Conservation (phyloP, 2,329 filamentous ascomycete species). For the Pyricularia pennisetigena region DNA sequence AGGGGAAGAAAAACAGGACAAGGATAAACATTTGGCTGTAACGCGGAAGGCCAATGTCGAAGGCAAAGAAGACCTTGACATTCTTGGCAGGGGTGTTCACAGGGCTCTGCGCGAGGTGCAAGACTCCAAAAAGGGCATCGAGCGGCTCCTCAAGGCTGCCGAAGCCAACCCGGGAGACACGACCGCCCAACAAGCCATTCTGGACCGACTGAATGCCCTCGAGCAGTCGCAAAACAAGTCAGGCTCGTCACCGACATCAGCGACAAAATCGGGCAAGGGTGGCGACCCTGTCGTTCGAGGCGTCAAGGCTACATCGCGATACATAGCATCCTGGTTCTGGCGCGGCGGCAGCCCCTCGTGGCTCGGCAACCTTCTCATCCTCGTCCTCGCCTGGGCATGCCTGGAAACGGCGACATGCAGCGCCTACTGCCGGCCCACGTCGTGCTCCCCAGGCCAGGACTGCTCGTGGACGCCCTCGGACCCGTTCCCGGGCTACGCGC, state of each 20-base stretch:
- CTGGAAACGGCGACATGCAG: slow-evolving; percentile 44
- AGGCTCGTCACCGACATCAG: not conserved
- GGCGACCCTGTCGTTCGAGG: not conserved
- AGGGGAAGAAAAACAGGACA: slow-evolving; percentile 4
- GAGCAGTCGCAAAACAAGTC: not conserved
- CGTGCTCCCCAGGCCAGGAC: slow-evolving; percentile 31
- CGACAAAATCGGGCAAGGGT: not conserved
- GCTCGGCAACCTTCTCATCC: slow-evolving; percentile 33
- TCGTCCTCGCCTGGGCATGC: slow-evolving; percentile 40
- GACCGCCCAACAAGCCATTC: not conserved
- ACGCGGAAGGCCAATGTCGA: not conserved
- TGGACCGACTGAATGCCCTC: not conserved
- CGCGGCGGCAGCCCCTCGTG: slow-evolving; percentile 35
- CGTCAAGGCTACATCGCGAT: slow-evolving; percentile 16
- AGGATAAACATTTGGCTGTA: not conserved
- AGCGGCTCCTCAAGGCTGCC: slow-evolving; percentile 29
- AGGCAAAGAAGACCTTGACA: slow-evolving; percentile 20
- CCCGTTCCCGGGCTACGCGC: slow-evolving; percentile 48
- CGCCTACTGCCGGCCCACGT: slow-evolving; percentile 42
- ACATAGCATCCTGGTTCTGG: slow-evolving; percentile 34
- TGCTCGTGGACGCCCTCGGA: slow-evolving; percentile 49
- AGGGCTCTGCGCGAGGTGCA: slow-evolving; percentile 42
- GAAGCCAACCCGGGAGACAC: not conserved
- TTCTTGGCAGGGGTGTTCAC: slow-evolving; percentile 42
- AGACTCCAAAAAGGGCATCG: slow-evolving; percentile 47